Percentiles rank a stretch among this genome's conserved stretches.
These are phyloP conservation scores for Lipomyces sp. DNA, from an alignment of 805 yeast genomes.

Conservation along the genomic window DNA sequence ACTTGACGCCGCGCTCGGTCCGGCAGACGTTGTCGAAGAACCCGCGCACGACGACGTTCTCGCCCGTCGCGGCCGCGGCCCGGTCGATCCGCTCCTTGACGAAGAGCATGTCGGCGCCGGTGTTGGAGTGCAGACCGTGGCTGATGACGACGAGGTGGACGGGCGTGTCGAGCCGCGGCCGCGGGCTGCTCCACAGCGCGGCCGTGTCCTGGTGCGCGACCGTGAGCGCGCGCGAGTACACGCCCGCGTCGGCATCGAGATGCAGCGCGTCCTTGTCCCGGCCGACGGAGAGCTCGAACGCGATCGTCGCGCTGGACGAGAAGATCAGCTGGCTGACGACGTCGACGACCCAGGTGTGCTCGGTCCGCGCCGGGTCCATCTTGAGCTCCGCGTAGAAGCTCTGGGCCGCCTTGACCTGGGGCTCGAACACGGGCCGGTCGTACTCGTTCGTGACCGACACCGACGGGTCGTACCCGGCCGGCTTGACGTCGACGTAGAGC, in stretches of 20 bases:
- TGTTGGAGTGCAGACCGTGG: slow-evolving; percentile 90
- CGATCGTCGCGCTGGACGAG: slow-evolving; percentile 61
- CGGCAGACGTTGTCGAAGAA: slow-evolving; percentile 79
- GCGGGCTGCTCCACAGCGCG: slow-evolving; percentile 74
- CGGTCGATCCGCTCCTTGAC: slow-evolving; percentile 74
- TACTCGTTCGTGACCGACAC: slow-evolving; percentile 41
- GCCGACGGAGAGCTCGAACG: slow-evolving; percentile 59
- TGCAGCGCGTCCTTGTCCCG: slow-evolving; percentile 32
- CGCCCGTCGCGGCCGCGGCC: slow-evolving; percentile 44
- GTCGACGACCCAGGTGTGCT: slow-evolving; percentile 75
- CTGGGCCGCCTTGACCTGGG: slow-evolving; percentile 69
- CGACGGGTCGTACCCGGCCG: slow-evolving; percentile 58
- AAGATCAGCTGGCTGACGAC: slow-evolving; percentile 77
- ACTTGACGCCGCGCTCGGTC: slow-evolving; percentile 85
- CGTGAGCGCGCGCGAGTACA: slow-evolving; percentile 25
- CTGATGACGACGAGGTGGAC: slow-evolving; percentile 81
- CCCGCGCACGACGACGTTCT: slow-evolving; percentile 77
- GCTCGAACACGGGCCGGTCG: slow-evolving; percentile 39
- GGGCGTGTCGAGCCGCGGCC: slow-evolving; percentile 49
- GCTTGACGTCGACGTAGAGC: slow-evolving; percentile 75
- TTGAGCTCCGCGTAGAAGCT: slow-evolving; percentile 55
- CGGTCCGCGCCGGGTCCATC: slow-evolving; percentile 43
- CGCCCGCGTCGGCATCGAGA: slow-evolving; percentile 27
- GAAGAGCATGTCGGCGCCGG: slow-evolving; percentile 85
- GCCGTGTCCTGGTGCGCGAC: slow-evolving; percentile 52